Evolutionary conservation across 345 rosid species (phyloP).

Genomic region (Clausena lansium): DNA sequence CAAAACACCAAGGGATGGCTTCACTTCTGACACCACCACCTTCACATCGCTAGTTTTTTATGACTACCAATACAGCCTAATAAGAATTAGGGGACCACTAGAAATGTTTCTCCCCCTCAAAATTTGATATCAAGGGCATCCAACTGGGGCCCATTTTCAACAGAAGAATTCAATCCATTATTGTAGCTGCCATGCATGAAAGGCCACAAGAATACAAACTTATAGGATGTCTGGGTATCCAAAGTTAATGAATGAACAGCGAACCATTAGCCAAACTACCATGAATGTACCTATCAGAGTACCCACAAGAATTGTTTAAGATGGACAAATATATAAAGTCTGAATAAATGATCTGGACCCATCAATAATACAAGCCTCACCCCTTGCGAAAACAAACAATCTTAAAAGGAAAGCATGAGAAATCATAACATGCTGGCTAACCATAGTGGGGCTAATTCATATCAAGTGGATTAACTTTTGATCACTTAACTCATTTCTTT

Average conservation of each 20-base stretch:
- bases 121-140: conserved; percentile 27
- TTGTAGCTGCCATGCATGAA: conserved; percentile 23
- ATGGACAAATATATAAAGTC: not conserved
- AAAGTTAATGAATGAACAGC: conserved; percentile 14
- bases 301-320: conserved; percentile 3
- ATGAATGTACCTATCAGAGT: conserved; percentile 11
- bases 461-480: conserved; percentile 3
- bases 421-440: not conserved
- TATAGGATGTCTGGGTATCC: conserved; percentile 37
- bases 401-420: not conserved
- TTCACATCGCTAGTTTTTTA: not conserved
- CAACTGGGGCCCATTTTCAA: conserved; percentile 24
- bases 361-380: conserved; percentile 9
- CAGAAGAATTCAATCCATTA: conserved; percentile 27
- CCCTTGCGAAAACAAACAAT: not conserved
- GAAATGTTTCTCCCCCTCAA: not conserved
- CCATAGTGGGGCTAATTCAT: not conserved
- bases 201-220: conserved; percentile 39
- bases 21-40: not conserved
- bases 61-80: not conserved
- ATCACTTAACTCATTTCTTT: not conserved
- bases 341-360: conserved; percentile 17
- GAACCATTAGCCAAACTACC: not conserved
- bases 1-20: too few relatives aligned
- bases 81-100: conserved; percentile 25